A percentile compares a stretch with the other conserved stretches of the same genome.
Conservation (phyloP, 106 monocot species). For the Posidonia australis region DNA sequence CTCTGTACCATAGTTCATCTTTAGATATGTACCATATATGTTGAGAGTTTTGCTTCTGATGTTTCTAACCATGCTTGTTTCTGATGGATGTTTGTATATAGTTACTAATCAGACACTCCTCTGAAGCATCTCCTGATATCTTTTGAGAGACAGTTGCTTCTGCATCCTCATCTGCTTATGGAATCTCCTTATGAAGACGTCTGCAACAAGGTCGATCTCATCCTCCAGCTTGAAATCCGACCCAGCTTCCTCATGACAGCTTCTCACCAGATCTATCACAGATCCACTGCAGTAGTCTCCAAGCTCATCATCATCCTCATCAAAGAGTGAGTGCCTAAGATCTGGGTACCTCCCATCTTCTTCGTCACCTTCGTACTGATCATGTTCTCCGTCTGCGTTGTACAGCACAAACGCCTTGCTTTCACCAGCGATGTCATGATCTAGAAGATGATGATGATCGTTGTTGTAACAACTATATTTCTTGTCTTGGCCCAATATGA, state of each 20-base stretch:
- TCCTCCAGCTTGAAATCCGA: conserved; percentile 11
- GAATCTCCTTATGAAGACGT: conserved; percentile 17
- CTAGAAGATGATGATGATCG: too few species aligned
- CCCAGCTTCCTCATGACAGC: neutral
- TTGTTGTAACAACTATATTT: too few species aligned
- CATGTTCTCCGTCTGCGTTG: neutral
- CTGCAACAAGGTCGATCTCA: conserved; percentile 18
- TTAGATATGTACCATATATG: too few species aligned
- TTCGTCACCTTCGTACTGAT: neutral
- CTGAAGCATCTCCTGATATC: conserved; percentile 40
- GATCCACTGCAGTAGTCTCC: conserved; percentile 2
- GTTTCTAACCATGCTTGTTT: too few species aligned
- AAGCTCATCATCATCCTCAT: conserved; percentile 3
- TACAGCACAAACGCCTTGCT: conserved; percentile 13
- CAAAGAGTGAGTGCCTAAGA: conserved; percentile 16
- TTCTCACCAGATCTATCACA: conserved; percentile 17
- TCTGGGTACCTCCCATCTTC: conserved; percentile 17
- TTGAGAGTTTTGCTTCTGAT: too few species aligned
- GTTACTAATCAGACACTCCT: conserved; percentile 30
- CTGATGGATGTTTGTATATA: too few species aligned
- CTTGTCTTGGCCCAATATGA: too few species aligned
- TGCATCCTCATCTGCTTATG: conserved; percentile 53
- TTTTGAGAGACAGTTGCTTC: conserved; percentile 69
- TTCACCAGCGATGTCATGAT: neutral
- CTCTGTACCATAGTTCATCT: too few species aligned